Conservation (phyloP, 495 filamentous ascomycete genomes). For the Penicillium bialowiezense region DNA sequence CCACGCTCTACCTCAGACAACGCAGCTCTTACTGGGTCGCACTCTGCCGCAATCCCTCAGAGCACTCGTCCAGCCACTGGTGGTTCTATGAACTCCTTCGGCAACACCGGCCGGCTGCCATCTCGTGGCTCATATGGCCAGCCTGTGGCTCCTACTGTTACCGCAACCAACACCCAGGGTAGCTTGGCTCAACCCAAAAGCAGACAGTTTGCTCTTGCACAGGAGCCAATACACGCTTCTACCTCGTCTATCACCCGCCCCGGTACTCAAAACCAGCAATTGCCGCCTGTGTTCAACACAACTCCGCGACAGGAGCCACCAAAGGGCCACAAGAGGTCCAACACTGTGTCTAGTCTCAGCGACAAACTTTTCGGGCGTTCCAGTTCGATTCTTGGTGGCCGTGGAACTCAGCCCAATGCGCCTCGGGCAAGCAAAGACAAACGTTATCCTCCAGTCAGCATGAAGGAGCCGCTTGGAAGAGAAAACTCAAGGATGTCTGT, state of each 20-base stretch:
- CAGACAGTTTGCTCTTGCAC: slow-evolving; percentile 71
- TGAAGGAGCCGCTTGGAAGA: slow-evolving; percentile 58
- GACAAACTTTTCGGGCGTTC: slow-evolving; percentile 78
- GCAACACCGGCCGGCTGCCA: slow-evolving; percentile 58
- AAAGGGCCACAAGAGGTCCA: slow-evolving; percentile 87
- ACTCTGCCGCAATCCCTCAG: slow-evolving; percentile 48
- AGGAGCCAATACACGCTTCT: slow-evolving; percentile 37
- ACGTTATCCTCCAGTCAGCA: slow-evolving; percentile 74
- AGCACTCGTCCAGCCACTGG: slow-evolving; percentile 73
- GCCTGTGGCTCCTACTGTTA: slow-evolving; percentile 82
- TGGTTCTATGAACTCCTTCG: slow-evolving; percentile 70
- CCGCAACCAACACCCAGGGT: slow-evolving; percentile 86
- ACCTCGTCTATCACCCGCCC: slow-evolving; percentile 54
- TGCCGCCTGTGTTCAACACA: slow-evolving; percentile 42
- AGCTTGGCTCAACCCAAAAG: slow-evolving; percentile 81
- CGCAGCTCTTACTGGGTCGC: slow-evolving; percentile 39
- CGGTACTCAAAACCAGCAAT: slow-evolving; percentile 53
- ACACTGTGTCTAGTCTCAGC: slow-evolving; percentile 76
- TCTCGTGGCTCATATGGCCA: slow-evolving; percentile 86
- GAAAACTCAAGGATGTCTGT: slow-evolving; percentile 68
- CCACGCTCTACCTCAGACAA: slow-evolving; percentile 58
- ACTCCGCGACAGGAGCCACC: slow-evolving; percentile 43
- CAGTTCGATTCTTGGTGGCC: slow-evolving; percentile 70
- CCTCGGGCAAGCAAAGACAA: slow-evolving; percentile 39
- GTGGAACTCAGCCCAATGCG: slow-evolving; percentile 39